A percentile compares a stretch with the other conserved stretches of the same genome.
These are phyloP conservation scores for Adansonia rubrostipa DNA, from an alignment of 441 rosid genomes.

Conservation along the genomic window DNA sequence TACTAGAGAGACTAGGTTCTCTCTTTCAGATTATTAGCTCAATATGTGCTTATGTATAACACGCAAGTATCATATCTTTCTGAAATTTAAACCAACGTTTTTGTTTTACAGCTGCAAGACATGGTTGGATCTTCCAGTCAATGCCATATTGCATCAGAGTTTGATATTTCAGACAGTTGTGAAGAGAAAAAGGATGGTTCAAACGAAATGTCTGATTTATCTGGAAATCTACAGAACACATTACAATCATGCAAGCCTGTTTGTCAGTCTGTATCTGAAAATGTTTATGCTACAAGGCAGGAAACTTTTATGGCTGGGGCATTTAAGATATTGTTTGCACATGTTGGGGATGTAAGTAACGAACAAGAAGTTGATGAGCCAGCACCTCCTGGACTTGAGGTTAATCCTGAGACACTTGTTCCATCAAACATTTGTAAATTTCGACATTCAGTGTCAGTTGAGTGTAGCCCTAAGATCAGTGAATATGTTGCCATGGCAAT, in stretches of 20 bases:
- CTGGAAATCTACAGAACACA: constrained; percentile 41
- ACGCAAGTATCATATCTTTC: constrained; percentile 4
- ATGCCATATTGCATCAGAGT: constrained; percentile 28
- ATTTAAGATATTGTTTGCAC: constrained; percentile 48
- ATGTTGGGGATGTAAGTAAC: constrained; percentile 40
- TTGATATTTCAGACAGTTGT: constrained; percentile 28
- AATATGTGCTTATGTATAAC: constrained; percentile 11
- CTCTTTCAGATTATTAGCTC: background rate
- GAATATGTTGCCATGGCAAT: constrained; percentile 70
- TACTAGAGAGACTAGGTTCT: constrained; percentile 6
- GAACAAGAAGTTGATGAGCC: constrained; percentile 55
- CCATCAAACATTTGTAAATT: constrained; percentile 47
- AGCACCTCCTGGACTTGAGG: constrained; percentile 74
- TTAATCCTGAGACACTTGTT: constrained; percentile 32
- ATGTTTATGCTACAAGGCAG: constrained; percentile 33
- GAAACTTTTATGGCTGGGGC: constrained; percentile 44
- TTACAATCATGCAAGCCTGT: constrained; percentile 39
- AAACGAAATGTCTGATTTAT: constrained; percentile 30
- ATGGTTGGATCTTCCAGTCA: constrained; percentile 37
- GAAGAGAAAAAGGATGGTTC: constrained; percentile 37
- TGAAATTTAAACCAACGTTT: constrained; percentile 14
- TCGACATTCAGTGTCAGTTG: constrained; percentile 48
- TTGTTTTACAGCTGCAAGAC: constrained; percentile 48
- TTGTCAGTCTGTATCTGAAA: constrained; percentile 38
- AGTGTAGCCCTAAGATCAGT: constrained; percentile 52